These are phyloP conservation scores for Trypanosoma lewisi DNA, from an alignment of 208 protist genomes.

Conservation along the genomic window DNA sequence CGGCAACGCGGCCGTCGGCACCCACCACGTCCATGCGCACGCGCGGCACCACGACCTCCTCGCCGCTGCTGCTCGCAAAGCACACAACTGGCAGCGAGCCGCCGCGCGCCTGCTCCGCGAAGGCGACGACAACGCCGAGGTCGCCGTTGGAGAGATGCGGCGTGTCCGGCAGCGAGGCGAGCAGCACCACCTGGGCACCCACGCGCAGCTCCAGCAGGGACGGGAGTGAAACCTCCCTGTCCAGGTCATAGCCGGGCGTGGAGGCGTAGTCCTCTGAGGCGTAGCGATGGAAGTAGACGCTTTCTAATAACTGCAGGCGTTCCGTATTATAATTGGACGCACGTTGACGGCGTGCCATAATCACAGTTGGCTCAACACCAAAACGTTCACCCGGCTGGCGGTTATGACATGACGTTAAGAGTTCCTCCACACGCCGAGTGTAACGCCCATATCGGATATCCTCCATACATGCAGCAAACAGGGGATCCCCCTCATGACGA, in stretches of 20 bases:
- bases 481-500: constrained; percentile 36
- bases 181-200: constrained; percentile 75
- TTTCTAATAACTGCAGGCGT: constrained; percentile 42
- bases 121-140: constrained; percentile 30
- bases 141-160: constrained; percentile 40
- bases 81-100: constrained; percentile 34
- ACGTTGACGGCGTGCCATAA: constrained; percentile 49
- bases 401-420: constrained; percentile 39
- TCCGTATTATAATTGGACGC: constrained; percentile 52
- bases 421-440: constrained; percentile 43
- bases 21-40: constrained; percentile 32
- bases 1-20: constrained; percentile 8
- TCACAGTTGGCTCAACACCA: constrained; percentile 48
- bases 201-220: constrained; percentile 51
- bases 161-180: constrained; percentile 40
- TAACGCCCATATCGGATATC: constrained; percentile 58
- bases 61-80: constrained; percentile 24
- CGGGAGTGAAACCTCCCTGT: constrained; percentile 55
- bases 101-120: constrained; percentile 23
- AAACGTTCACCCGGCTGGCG: constrained; percentile 25
- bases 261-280: constrained; percentile 73
- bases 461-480: constrained; percentile 44
- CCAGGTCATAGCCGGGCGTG: constrained; percentile 47
- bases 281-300: constrained; percentile 51
- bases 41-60: constrained; percentile 35